phyloP scores from a whole-genome alignment of 345 rosid genomes.

The Sisymbrium irio region DNA sequence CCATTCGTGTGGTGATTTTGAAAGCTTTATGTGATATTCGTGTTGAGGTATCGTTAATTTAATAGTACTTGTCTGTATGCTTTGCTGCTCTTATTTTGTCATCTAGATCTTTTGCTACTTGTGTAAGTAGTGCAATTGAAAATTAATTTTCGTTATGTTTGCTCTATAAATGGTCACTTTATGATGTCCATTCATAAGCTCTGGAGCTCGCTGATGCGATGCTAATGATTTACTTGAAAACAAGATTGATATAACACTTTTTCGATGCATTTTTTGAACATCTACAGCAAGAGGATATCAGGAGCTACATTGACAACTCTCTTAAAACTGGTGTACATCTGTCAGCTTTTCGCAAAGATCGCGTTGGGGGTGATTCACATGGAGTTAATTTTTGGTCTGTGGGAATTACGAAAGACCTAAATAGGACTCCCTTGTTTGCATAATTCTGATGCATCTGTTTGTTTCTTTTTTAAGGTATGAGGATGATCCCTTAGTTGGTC shows the following conservation, averaged over 20 bases:
- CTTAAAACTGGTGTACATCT: conserved; percentile 81
- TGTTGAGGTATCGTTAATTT: conserved; percentile 67
- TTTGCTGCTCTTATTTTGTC: background rate
- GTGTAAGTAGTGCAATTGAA: background rate
- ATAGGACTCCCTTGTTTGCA: conserved; percentile 1
- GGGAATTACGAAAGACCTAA: background rate
- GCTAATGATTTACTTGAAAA: conserved; percentile 16
- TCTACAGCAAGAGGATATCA: conserved; percentile 95
- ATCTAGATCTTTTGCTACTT: background rate
- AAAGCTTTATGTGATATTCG: conserved; percentile 98
- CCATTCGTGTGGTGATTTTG: conserved; percentile 89
- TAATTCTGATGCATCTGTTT: conserved; percentile 24
- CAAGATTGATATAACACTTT: background rate
- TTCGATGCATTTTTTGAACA: conserved; percentile 18
- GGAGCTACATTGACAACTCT: conserved; percentile 85
- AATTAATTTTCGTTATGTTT: background rate
- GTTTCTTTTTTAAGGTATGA: conserved; percentile 72
- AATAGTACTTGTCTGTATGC: no score
- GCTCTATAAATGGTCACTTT: background rate
- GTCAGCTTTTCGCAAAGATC: conserved; percentile 84
- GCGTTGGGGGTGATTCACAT: conserved; percentile 91
- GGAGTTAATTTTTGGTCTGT: conserved; percentile 89
- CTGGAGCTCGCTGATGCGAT: conserved; percentile 60
- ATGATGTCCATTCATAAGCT: conserved; percentile 5
- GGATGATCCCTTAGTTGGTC: conserved; percentile 87